Evolutionary conservation across 495 filamentous ascomycete genomes (phyloP).

Genomic region (Cudoniella acicularis): DNA sequence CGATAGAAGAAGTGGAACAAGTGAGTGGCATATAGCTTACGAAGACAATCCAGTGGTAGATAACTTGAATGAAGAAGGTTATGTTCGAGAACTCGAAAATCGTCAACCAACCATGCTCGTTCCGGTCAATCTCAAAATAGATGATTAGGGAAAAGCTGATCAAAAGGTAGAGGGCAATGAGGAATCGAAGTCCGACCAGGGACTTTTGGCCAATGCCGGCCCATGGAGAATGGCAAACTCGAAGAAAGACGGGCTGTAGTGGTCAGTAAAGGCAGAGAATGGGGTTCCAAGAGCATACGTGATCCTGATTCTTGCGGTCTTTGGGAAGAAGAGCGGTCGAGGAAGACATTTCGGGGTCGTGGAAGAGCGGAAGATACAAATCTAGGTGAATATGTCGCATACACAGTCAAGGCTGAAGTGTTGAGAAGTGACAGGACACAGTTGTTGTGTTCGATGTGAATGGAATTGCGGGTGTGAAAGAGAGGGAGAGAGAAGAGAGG

Average conservation of each 20-base stretch:
- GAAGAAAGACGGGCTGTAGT: slow-evolving; percentile 42
- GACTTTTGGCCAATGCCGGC: slow-evolving; percentile 36
- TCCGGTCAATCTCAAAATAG: slow-evolving; percentile 33
- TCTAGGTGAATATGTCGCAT: not conserved
- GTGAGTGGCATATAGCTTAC: slow-evolving; percentile 27
- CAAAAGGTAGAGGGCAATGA: slow-evolving; percentile 39
- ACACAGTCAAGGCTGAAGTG: not conserved
- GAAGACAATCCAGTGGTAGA: slow-evolving; percentile 41
- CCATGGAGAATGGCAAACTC: slow-evolving; percentile 51
- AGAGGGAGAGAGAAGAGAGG: no score
- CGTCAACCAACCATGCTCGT: slow-evolving; percentile 32
- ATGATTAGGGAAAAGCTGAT: slow-evolving; percentile 33
- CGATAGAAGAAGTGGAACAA: not conserved
- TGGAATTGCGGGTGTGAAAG: no score
- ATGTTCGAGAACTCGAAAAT: slow-evolving; percentile 47
- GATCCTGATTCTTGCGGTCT: slow-evolving; percentile 24
- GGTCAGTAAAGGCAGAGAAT: not conserved
- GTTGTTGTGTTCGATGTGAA: not conserved
- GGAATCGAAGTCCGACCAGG: slow-evolving; percentile 36
- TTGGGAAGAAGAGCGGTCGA: slow-evolving; percentile 38
- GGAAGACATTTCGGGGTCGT: slow-evolving; percentile 20
- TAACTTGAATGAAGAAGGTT: slow-evolving; percentile 35
- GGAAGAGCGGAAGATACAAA: not conserved
- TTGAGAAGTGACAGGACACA: not conserved
- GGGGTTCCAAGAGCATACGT: slow-evolving; percentile 23